Conservation (phyloP, 768 basidiomycete genomes). For the Termitomyces sp. region DNA sequence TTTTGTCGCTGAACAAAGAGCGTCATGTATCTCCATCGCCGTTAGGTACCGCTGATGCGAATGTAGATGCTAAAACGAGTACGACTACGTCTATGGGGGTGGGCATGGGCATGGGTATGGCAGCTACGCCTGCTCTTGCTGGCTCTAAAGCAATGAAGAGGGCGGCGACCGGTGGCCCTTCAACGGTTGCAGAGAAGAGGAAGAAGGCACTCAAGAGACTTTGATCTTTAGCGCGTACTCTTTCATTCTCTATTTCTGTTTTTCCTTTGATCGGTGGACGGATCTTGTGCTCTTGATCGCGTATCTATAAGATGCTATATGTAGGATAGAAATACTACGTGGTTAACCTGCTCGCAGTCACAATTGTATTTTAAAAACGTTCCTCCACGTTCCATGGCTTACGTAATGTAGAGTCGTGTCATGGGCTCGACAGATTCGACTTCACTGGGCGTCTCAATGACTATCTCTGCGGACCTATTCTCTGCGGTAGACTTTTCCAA, state of each 20-base stretch:
- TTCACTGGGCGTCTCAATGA: slow-evolving; percentile 13
- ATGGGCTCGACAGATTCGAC: slow-evolving; percentile 6
- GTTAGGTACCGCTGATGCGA: slow-evolving; percentile 65
- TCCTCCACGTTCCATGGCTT: not conserved
- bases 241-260: not conserved
- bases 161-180: slow-evolving; percentile 45
- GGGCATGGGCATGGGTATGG: slow-evolving; percentile 23
- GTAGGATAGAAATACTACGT: slow-evolving; percentile 6
- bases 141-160: slow-evolving; percentile 66
- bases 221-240: slow-evolving; percentile 22
- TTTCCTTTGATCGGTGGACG: not conserved
- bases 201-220: slow-evolving; percentile 85
- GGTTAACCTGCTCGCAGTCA: not conserved
- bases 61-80: slow-evolving; percentile 40
- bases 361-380: not conserved
- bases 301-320: slow-evolving; percentile 4
- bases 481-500: slow-evolving; percentile 56
- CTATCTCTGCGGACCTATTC: slow-evolving; percentile 7
- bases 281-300: slow-evolving; percentile 1
- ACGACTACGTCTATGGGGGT: slow-evolving; percentile 24
- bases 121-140: slow-evolving; percentile 25
- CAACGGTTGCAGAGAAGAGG: slow-evolving; percentile 68
- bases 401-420: not conserved
- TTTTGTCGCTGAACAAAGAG: slow-evolving; percentile 36
- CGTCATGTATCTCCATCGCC: slow-evolving; percentile 66